Evolutionary conservation across 2,329 filamentous ascomycete genomes (phyloP).

Genomic region (Sporothrix dimorphospora): DNA sequence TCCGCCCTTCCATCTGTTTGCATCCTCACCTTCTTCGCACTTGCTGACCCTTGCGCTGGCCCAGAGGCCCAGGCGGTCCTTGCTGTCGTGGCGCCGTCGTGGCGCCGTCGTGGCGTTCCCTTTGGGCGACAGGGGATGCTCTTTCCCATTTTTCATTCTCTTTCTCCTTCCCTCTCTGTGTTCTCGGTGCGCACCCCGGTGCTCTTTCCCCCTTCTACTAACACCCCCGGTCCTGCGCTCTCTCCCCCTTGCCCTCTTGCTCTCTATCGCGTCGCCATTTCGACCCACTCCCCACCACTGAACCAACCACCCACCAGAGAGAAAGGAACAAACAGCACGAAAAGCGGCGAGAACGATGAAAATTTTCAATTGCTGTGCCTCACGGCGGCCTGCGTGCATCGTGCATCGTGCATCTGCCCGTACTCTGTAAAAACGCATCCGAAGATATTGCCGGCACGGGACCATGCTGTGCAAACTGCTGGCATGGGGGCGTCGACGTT

Average conservation of each 20-base stretch:
- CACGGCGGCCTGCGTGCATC: background rate
- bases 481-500: background rate
- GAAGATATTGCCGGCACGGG: conserved; percentile 5
- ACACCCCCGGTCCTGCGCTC: background rate
- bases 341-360: background rate
- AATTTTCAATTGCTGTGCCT: background rate
- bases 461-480: background rate
- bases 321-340: background rate
- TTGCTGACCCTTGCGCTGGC: background rate
- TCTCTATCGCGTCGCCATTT: background rate
- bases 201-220: background rate
- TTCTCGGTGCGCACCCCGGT: background rate
- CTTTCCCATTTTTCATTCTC: background rate
- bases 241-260: background rate
- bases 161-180: background rate
- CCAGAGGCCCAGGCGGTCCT: background rate
- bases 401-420: background rate
- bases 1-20: background rate
- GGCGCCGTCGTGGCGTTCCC: too few relatives aligned
- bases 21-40: background rate
- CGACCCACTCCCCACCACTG: background rate
- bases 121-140: conserved; percentile 1
- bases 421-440: background rate
- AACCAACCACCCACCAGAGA: background rate
- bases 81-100: conserved; percentile 22